Evolutionary conservation across 192 early-diverging fungal genomes (phyloP), one percentile per base, ranked within the genome.

Genomic region (Backusella tarrabulga): DNA sequence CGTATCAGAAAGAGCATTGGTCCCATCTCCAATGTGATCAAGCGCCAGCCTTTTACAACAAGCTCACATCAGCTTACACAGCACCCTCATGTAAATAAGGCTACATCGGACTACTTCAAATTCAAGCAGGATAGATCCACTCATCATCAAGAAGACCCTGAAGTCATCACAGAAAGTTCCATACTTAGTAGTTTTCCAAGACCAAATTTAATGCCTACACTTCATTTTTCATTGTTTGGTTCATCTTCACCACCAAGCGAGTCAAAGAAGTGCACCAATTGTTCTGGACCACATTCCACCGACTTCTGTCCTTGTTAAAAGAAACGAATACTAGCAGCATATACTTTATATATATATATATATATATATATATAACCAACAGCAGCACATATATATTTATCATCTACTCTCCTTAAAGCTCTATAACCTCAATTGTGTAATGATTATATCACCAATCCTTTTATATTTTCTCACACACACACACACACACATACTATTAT

Each of bases 301-400:
- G 79, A 81, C 15, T 84, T 80, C 34, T 84, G 83, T 50, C 83
- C 83, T 32, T 84, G 83, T 63, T 84, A 67, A 77, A 11, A 26
- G 0, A 12, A 60, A 60, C 23, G 9, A 29, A 60, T 32, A 32
- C 1, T 32, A 2, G 32, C 32, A 32, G 32, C 32, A 32, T 32
- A 32, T 32, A 32, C 32, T 32, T 32, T n/a, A n/a, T n/a, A n/a
- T n/a, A n/a, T n/a, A 29, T 29, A 29, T 29, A 29, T 32, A 32
- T 32, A 32, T 32, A 32, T 32, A 7, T 14, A 23, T 60, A 14
- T 11, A 60, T 60, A 60, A 60, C 23, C 54, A 60, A n/a, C 52
- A 56, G 32, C 32, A 32, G 32, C 32, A 60, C 54, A 23, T 26
- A 60, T 12, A 26, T 60, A 44, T 23, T 54, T 60, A 60, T 29